Conservation (phyloP, 768 basidiomycete genomes). For the Pisolithus albus region DNA sequence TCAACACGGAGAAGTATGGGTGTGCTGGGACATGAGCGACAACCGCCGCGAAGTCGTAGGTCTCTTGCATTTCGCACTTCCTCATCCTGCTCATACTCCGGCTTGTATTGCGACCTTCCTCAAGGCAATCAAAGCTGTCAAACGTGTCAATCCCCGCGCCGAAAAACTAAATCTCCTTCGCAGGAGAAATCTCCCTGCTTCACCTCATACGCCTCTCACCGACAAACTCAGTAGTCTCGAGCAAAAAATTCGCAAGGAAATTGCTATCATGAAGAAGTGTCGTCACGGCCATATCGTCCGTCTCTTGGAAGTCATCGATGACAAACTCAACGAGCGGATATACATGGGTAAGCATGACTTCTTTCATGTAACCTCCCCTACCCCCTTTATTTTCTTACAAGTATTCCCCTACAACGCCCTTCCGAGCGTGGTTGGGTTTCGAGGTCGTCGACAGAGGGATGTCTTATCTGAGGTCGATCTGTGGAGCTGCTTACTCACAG, state of each 20-base stretch:
- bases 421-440: slow-evolving; percentile 16
- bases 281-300: slow-evolving; percentile 84
- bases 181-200: slow-evolving; percentile 38
- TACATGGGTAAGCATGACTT: slow-evolving; percentile 75
- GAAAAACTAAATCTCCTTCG: slow-evolving; percentile 53
- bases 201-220: slow-evolving; percentile 48
- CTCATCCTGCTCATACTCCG: neutral
- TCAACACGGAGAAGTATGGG: slow-evolving; percentile 85
- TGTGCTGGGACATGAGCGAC: slow-evolving; percentile 50
- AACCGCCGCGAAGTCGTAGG: slow-evolving; percentile 45
- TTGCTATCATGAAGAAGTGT: slow-evolving; percentile 98
- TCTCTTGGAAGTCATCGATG: slow-evolving; percentile 92
- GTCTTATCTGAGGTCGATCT: slow-evolving; percentile 2
- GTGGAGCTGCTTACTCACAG: slow-evolving; percentile 15
- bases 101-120: neutral
- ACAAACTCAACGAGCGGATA: slow-evolving; percentile 77
- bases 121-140: slow-evolving; percentile 77
- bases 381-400: slow-evolving; percentile 19
- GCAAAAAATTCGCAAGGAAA: slow-evolving; percentile 84
- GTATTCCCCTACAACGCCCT: slow-evolving; percentile 23
- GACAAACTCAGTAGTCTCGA: slow-evolving; percentile 69
- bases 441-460: slow-evolving; percentile 18
- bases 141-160: slow-evolving; percentile 63
- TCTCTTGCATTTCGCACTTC: slow-evolving; percentile 10
- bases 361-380: slow-evolving; percentile 15